A percentile compares a stretch with the other conserved stretches of the same genome.
Evolutionary conservation across 495 filamentous ascomycete species (phyloP).

Genomic region (Aspergillus conjunctus): DNA sequence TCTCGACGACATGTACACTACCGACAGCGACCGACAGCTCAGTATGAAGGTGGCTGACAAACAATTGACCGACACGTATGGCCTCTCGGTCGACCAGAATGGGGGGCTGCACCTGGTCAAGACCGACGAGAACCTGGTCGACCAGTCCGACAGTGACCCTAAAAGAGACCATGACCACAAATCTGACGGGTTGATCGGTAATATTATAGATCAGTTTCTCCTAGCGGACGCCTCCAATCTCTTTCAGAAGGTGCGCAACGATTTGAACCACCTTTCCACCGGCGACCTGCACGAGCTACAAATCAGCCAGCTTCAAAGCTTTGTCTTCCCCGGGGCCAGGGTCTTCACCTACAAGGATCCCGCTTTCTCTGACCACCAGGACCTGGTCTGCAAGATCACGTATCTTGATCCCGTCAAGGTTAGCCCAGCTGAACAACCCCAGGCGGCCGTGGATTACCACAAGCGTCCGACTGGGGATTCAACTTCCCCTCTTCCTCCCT

Average conservation of each 20-base stretch:
- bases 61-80: conserved; percentile 4
- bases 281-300: neutral
- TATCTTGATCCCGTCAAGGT: conserved; percentile 13
- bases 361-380: conserved; percentile 9
- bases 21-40: neutral
- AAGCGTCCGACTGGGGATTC: neutral
- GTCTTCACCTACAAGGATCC: conserved; percentile 18
- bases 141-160: conserved; percentile 3
- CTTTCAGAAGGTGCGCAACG: neutral
- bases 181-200: neutral
- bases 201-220: neutral
- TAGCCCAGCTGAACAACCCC: neutral
- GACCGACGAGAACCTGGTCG: neutral
- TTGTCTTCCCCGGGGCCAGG: conserved; percentile 13
- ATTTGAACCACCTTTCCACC: neutral
- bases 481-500: neutral
- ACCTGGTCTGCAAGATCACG: conserved; percentile 13
- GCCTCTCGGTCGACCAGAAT: conserved; percentile 4
- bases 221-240: neutral
- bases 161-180: no score
- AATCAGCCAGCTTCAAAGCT: conserved; percentile 12
- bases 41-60: conserved; percentile 7
- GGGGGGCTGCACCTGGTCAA: conserved; percentile 8
- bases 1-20: no score
- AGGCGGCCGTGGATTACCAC: neutral